Percentiles rank a stretch among this genome's conserved stretches.
phyloP scores from a whole-genome alignment of 1,284 basidiomycete species.

The Melampsora larici-populina region DNA sequence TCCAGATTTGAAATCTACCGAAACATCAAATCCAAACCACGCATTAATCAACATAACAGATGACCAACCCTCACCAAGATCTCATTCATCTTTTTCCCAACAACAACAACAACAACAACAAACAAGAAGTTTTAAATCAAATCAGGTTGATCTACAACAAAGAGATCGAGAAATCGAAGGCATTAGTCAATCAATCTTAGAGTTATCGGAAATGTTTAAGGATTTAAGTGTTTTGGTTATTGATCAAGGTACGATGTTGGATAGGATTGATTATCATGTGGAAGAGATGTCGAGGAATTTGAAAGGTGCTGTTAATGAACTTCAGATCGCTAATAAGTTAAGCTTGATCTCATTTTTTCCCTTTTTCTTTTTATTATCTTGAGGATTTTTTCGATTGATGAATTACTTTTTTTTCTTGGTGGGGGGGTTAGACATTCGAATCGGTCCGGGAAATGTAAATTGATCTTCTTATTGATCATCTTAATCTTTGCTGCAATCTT shows the following conservation, averaged over 20 bases:
- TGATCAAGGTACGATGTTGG: conserved; percentile 94
- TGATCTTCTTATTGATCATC: conserved; percentile 85
- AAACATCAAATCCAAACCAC: conserved; percentile 7
- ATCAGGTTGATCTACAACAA: conserved; percentile 47
- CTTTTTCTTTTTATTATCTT: conserved; percentile 5
- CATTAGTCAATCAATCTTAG: conserved; percentile 86
- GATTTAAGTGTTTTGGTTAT: conserved; percentile 90
- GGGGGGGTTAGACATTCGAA: conserved; percentile 71
- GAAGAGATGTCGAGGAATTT: conserved; percentile 81
- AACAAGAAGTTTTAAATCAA: conserved; percentile 24
- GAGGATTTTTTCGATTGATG: not conserved
- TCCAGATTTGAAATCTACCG: conserved; percentile 22
- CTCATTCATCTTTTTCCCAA: conserved; percentile 47
- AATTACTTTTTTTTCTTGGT: conserved; percentile 4
- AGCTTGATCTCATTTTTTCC: not conserved
- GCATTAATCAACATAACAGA: conserved; percentile 24
- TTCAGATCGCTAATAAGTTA: conserved; percentile 74
- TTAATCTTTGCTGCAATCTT: conserved; percentile 80
- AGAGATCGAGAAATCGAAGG: conserved; percentile 72
- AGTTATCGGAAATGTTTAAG: conserved; percentile 91
- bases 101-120: conserved; percentile 45
- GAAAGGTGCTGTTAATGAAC: conserved; percentile 76
- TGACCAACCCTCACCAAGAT: not conserved
- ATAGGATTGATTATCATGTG: conserved; percentile 96
- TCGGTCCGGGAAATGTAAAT: conserved; percentile 82